phyloP scores from a whole-genome alignment of 805 yeast genomes.

The Helenozyma baotianmanensis region DNA sequence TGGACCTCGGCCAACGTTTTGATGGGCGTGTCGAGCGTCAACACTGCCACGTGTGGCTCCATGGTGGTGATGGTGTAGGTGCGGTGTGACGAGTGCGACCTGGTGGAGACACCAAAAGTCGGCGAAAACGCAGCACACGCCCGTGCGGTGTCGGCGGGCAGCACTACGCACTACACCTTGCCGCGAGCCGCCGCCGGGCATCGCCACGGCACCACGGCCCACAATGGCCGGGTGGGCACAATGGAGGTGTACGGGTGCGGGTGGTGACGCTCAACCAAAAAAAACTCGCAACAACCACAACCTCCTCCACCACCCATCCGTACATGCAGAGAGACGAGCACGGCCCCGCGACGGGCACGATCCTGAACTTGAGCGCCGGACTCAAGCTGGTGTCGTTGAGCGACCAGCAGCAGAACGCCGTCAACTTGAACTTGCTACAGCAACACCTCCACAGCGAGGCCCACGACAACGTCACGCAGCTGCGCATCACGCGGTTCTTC shows the following conservation, averaged over 20 bases:
- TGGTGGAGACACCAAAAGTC: not conserved
- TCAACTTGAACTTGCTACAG: conserved; percentile 38
- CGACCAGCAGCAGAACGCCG: conserved; percentile 42
- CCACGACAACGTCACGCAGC: conserved; percentile 33
- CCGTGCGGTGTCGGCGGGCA: not conserved
- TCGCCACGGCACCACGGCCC: no score
- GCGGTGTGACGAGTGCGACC: not conserved
- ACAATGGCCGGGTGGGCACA: no score
- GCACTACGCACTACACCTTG: not conserved
- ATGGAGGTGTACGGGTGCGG: no score
- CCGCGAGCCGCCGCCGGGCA: no score
- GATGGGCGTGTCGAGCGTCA: conserved; percentile 38
- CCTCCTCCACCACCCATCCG: no score
- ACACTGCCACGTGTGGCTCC: conserved; percentile 33
- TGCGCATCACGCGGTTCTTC: conserved; percentile 68
- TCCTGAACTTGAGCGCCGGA: conserved; percentile 44
- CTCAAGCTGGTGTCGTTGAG: conserved; percentile 38
- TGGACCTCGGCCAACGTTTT: conserved; percentile 22
- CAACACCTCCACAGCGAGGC: conserved; percentile 43
- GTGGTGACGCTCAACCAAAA: no score
- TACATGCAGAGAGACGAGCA: conserved; percentile 1
- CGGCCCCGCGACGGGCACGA: conserved; percentile 18
- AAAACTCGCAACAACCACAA: no score
- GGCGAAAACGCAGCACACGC: not conserved
- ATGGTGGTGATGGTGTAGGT: not conserved